Conservation (phyloP, 192 early-diverging fungal species). For the Thamnidium elegans region DNA sequence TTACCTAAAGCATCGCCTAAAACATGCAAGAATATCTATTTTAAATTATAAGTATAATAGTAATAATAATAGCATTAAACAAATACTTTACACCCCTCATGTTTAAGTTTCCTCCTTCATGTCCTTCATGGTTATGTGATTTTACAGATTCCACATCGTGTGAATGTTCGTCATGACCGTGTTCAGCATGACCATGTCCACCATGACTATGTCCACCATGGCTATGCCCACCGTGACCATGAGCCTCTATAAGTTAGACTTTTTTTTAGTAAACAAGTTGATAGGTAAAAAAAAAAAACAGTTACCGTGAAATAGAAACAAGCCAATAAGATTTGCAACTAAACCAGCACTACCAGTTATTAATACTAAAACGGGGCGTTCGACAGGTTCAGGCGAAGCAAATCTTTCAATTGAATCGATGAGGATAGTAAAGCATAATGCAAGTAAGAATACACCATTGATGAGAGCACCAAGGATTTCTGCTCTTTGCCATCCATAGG, state of each 20-base stretch:
- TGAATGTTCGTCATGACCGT: slow-evolving; percentile 27
- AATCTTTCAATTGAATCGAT: slow-evolving; percentile 86
- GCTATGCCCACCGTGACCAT: slow-evolving; percentile 59
- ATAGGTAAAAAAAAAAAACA: neutral
- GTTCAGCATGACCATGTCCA: slow-evolving; percentile 56
- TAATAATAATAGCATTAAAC: neutral
- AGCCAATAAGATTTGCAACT: slow-evolving; percentile 72
- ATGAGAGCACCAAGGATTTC: slow-evolving; percentile 91
- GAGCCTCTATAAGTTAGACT: slow-evolving; percentile 23
- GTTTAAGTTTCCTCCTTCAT: slow-evolving; percentile 44
- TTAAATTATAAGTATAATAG: neutral
- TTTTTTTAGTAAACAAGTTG: neutral
- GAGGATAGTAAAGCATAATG: slow-evolving; percentile 87
- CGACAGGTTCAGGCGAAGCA: slow-evolving; percentile 64
- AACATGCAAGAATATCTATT: slow-evolving; percentile 81
- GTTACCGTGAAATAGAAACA: slow-evolving; percentile 77
- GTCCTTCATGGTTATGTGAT: slow-evolving; percentile 18
- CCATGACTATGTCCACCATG: slow-evolving; percentile 63
- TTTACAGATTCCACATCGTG: slow-evolving; percentile 23
- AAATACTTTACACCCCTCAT: slow-evolving; percentile 43
- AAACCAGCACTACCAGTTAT: slow-evolving; percentile 79
- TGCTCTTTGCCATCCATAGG: slow-evolving; percentile 89
- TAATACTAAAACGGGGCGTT: slow-evolving; percentile 70
- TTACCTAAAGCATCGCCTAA: slow-evolving; percentile 87
- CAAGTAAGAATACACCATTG: slow-evolving; percentile 88